A percentile compares a stretch with the other conserved stretches of the same genome.
phyloP scores from a whole-genome alignment of 257 asterid species.

The Eucommia ulmoides region DNA sequence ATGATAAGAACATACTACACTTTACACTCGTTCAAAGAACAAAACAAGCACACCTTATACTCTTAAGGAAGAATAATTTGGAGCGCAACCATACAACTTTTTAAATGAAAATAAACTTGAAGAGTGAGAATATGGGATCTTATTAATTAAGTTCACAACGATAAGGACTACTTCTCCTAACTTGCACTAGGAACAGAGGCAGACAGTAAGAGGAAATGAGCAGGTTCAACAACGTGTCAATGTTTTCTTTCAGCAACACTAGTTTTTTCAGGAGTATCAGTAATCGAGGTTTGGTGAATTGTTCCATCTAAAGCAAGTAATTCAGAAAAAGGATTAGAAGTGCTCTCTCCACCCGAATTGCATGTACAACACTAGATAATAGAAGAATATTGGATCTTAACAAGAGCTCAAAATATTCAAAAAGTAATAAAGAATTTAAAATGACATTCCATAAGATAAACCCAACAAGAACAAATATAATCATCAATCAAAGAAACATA shows the following conservation, averaged over 20 bases:
- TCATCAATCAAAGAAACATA: background rate
- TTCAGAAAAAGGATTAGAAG: background rate
- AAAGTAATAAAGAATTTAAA: too few relatives aligned
- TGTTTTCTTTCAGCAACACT: background rate
- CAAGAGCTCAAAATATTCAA: background rate
- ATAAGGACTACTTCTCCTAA: background rate
- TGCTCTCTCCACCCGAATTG: background rate
- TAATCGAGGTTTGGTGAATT: background rate
- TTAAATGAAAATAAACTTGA: background rate
- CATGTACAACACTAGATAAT: background rate
- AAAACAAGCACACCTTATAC: slow-evolving; percentile 2
- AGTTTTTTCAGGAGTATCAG: background rate
- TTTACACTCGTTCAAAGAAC: slow-evolving; percentile 1
- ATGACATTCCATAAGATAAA: background rate
- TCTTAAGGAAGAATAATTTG: background rate
- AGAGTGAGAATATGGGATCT: background rate
- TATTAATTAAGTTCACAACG: background rate
- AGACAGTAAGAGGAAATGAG: background rate
- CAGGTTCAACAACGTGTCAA: background rate
- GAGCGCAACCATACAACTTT: background rate
- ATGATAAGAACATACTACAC: background rate
- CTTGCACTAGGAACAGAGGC: background rate
- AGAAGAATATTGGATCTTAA: background rate
- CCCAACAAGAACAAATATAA: background rate
- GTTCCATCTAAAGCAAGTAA: background rate